Percentiles rank a stretch among this genome's conserved stretches.
Evolutionary conservation across 352 stramenopile species (phyloP).

Genomic region (Globisporangium splendens): DNA sequence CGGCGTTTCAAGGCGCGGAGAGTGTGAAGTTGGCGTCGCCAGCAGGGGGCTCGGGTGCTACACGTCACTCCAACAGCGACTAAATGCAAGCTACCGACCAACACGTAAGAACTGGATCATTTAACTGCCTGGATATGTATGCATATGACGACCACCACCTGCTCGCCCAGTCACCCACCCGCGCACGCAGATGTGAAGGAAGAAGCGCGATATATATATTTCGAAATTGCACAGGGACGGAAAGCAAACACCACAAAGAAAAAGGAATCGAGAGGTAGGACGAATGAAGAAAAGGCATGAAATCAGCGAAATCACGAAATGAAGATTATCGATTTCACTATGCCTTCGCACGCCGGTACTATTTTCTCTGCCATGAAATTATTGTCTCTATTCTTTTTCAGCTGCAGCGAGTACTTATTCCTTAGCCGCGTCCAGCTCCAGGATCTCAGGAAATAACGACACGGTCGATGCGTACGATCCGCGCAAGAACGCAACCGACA

Average conservation of each 20-base stretch:
- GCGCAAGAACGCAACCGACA: constrained; percentile 47
- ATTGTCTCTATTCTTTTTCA: not conserved
- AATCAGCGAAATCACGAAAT: too few species aligned
- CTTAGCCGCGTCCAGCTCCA: constrained; percentile 4
- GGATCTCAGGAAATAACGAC: constrained; percentile 35
- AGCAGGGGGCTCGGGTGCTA: constrained; percentile 11
- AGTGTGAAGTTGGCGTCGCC: constrained; percentile 16
- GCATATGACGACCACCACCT: constrained; percentile 5
- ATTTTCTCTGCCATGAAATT: not conserved
- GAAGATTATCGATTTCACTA: not conserved
- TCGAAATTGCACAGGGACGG: not conserved
- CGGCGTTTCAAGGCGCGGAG: constrained; percentile 18
- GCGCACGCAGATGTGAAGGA: constrained; percentile 4
- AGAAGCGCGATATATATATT: not conserved
- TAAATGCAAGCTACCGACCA: constrained; percentile 6
- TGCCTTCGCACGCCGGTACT: not conserved
- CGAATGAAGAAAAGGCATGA: not conserved
- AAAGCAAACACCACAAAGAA: not conserved
- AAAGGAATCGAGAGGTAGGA: not conserved
- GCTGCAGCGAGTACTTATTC: not conserved
- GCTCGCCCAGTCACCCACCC: constrained; percentile 1
- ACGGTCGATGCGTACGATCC: constrained; percentile 27
- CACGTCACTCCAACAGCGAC: constrained; percentile 25
- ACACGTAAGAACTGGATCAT: not conserved
- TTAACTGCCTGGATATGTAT: constrained; percentile 8